These are phyloP conservation scores for Telfairia occidentalis DNA, from an alignment of 331 rosid species.

Conservation along the genomic window DNA sequence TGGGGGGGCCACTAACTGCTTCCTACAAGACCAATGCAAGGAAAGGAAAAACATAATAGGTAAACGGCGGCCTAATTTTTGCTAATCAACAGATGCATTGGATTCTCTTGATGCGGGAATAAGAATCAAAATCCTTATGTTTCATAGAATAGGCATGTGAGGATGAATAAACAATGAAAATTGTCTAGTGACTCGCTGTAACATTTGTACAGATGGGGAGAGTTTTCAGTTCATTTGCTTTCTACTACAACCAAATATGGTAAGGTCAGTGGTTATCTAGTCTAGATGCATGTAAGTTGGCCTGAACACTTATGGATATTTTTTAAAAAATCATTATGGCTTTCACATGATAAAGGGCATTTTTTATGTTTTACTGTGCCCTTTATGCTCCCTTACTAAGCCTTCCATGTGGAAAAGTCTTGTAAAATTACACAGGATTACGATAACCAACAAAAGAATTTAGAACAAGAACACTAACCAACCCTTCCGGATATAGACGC, in stretches of 20 bases:
- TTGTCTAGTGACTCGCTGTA: neutral
- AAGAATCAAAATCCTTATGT: neutral
- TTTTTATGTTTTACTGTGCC: neutral
- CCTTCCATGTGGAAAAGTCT: neutral
- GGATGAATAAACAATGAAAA: neutral
- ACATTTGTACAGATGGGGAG: neutral
- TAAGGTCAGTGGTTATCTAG: too few species aligned
- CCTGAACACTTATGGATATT: too few species aligned
- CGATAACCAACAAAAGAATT: neutral
- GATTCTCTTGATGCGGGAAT: neutral
- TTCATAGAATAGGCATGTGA: neutral
- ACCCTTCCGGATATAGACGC: too few species aligned
- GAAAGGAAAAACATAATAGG: neutral
- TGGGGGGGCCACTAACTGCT: constrained; percentile 42
- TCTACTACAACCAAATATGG: too few species aligned
- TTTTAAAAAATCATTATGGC: neutral
- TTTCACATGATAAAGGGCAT: neutral
- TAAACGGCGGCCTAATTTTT: neutral
- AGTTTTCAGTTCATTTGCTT: neutral
- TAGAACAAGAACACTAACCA: too few species aligned
- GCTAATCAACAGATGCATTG: neutral
- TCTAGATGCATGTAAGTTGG: too few species aligned
- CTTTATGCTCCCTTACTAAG: neutral
- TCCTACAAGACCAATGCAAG: constrained; percentile 33
- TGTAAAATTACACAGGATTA: neutral